These are phyloP conservation scores for Fusarium pilosicola DNA, from an alignment of 2,329 filamentous ascomycete genomes.

Conservation along the genomic window DNA sequence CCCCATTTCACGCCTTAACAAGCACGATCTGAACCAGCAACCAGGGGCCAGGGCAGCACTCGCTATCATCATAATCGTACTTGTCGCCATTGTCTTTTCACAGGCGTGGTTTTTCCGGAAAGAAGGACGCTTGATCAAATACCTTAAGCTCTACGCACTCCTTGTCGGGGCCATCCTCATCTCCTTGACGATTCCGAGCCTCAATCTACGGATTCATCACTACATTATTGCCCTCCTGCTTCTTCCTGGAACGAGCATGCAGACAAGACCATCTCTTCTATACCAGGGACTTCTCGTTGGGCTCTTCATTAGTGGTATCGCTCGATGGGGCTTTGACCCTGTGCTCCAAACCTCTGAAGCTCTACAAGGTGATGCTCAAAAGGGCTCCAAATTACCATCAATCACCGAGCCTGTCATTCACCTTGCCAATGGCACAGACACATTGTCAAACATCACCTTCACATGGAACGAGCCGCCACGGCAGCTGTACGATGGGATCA, in stretches of 20 bases:
- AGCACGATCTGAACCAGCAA: conserved; percentile 87
- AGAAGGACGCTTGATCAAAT: conserved; percentile 81
- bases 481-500: conserved; percentile 76
- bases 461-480: conserved; percentile 58
- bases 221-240: conserved; percentile 91
- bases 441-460: conserved; percentile 73
- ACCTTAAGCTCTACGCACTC: conserved; percentile 80
- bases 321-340: conserved; percentile 91
- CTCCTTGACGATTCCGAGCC: conserved; percentile 76
- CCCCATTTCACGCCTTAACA: conserved; percentile 90
- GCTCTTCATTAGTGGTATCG: conserved; percentile 89
- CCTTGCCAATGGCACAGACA: conserved; percentile 48
- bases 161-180: conserved; percentile 75
- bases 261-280: conserved; percentile 83
- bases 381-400: conserved; percentile 69
- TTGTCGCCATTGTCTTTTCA: conserved; percentile 73
- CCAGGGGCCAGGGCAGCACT: conserved; percentile 88
- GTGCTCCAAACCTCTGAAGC: conserved; percentile 84
- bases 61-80: conserved; percentile 76
- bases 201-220: conserved; percentile 91
- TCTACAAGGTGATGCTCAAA: conserved; percentile 74
- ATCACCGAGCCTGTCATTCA: conserved; percentile 60
- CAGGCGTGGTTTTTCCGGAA: conserved; percentile 89
- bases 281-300: conserved; percentile 93
- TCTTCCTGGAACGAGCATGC: conserved; percentile 87